Evolutionary conservation across 192 early-diverging fungal genomes (phyloP), one percentile per base, ranked within the genome.

Genomic region (Cetraspora pellucida): DNA sequence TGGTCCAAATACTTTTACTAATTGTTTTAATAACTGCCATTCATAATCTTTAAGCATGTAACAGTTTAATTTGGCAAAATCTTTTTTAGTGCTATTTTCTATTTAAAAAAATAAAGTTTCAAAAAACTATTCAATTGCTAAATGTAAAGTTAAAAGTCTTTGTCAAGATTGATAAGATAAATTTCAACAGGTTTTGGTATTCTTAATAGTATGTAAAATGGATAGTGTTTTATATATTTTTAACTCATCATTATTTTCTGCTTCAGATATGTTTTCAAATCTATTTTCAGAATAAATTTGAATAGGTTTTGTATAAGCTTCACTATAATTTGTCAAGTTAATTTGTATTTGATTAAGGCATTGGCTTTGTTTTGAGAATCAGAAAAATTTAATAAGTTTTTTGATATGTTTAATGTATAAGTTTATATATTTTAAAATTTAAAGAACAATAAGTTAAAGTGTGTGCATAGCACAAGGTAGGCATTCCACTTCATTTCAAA

Each of bases 331-430:
- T 47, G 46, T 8, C 31, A 37, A 3, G n/a, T 69, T 21, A 49
- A 69, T 47, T 69, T 69, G 66, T 23, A n/a, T n/a, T 23, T 68
- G 46, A 27, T 69, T 2, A 21, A 69, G 66, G 21, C 21, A 10
- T 28, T 49, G 66, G 47, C 23, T 49, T 69, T 69, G 6, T 69
- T 69, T 69, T 27, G 13, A 69, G 21, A 23, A 69, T 69, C 6
- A 0, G 27, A 69, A 69, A 69, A 69, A 69, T 47, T 68, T 69
- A 31, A 37, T 37, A 37, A 37, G 31, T 5, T 37, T 37, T 37
- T 37, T 37, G 16, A 69, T 27, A 21, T 2, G n/a, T 69, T 50
- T 69, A 10, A 10, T 68, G 25, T 68, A 23, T 49, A 2, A 44
- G 10, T 47, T 68, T 47, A 68, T 68, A 27, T 2, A 10, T 21